These are phyloP conservation scores for Pyrus hybrid DNA, from an alignment of 331 rosid species.

Conservation along the genomic window DNA sequence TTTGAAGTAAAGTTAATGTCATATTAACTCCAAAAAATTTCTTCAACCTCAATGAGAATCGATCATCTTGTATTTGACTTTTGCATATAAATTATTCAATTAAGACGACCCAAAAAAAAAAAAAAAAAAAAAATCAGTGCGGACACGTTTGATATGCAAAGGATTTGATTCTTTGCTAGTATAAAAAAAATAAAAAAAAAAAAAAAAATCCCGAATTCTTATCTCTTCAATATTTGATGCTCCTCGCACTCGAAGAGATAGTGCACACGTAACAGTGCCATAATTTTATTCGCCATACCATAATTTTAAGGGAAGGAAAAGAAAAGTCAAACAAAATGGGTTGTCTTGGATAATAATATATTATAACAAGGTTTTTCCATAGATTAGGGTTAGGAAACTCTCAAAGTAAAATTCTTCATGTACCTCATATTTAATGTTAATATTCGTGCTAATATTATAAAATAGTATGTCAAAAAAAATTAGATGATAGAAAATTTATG, in stretches of 20 bases:
- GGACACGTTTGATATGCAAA: slow-evolving; percentile 14
- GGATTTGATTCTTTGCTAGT: slow-evolving; percentile 16
- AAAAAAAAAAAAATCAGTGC: background rate
- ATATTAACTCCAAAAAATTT: background rate
- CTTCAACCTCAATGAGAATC: background rate
- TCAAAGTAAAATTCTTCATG: too few relatives aligned
- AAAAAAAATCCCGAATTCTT: background rate
- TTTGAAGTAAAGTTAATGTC: background rate
- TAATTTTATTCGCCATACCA: background rate
- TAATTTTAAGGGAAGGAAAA: background rate
- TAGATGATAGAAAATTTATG: too few relatives aligned
- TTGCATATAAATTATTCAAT: background rate
- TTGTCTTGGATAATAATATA: background rate
- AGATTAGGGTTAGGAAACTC: too few relatives aligned
- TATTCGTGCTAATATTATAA: too few relatives aligned
- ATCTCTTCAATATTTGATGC: background rate
- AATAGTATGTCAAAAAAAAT: too few relatives aligned
- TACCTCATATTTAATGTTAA: too few relatives aligned
- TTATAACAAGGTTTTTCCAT: background rate
- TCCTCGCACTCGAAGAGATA: background rate
- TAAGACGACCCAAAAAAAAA: background rate
- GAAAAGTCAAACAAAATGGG: background rate
- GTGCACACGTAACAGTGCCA: background rate
- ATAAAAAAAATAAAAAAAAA: background rate
- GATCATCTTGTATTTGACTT: slow-evolving; percentile 3